Base-by-base conservation (phyloP, 257 asterid species). In the Gentiana straminea region DNA sequence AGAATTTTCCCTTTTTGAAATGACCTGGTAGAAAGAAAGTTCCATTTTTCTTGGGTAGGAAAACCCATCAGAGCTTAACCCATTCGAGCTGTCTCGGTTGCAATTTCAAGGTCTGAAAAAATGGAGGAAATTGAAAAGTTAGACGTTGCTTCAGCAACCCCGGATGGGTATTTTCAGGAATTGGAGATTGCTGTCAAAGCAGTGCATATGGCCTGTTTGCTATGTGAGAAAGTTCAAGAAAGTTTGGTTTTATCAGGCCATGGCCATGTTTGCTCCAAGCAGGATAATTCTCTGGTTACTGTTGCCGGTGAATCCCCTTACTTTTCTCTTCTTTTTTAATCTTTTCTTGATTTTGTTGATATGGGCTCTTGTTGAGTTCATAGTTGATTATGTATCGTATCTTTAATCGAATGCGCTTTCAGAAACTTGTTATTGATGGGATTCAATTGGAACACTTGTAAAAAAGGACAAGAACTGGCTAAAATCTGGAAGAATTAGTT, bases 211-310 rank as follows among this genome's bases (percentile, higher is more conserved):
- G 89, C 96, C 15, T 77, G 78, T 46, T 70, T 78, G 79, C 78
- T 84, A 35, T 86, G 94, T 61, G 76, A 75, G 67, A 68, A 68
- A 62, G 78, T 84, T 61, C 96, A 84, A 59, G 59, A 76, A 39
- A 68, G 53, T 34, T 58, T 86, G 70, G 53, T 84, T 65, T 58
- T 63, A 3, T 36, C 48, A 68, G 13, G 69, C 58, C 62, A 59
- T 44, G 68, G 64, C 1, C 76, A 72, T 8, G 81, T 84, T 13
- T 84, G 76, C 32, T 69, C 91, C 74, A 86, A 86, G 71, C 76
- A 76, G n/a, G 92, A 84, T n/a, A 53, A 78, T 52, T 84, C 96
- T 63, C 94, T 83, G 6, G 92, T 86, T 48, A 86, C 94, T 4
- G 55, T 86, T 57, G 96, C 96, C 36, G 96, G 96, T 86, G 68